Conservation (phyloP, 164 flowering plant genomes). For the Warburgia ugandensis region DNA sequence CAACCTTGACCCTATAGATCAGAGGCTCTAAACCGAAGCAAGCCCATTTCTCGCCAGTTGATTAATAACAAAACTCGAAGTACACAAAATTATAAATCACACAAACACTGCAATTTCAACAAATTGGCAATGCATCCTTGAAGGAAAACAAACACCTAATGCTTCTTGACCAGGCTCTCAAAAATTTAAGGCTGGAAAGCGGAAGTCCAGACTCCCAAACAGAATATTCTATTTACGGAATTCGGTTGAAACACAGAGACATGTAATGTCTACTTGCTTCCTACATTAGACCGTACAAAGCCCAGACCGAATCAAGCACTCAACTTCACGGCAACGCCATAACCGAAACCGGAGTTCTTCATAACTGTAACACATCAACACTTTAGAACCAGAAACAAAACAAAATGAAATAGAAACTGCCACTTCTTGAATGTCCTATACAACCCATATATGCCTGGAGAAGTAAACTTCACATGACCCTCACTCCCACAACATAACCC, state of each 20-base stretch:
- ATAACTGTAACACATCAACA: not conserved
- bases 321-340: not conserved
- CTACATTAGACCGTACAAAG: too few relatives aligned
- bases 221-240: not conserved
- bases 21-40: not conserved
- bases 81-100: not conserved
- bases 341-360: not conserved
- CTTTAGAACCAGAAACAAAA: not conserved
- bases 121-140: not conserved
- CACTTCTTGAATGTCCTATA: too few relatives aligned
- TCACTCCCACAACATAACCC: too few relatives aligned
- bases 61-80: not conserved
- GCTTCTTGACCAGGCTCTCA: not conserved
- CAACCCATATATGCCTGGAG: too few relatives aligned
- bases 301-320: too few relatives aligned
- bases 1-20: not conserved
- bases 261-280: too few relatives aligned
- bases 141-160: not conserved
- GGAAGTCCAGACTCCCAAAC: not conserved
- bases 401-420: too few relatives aligned
- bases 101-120: too few relatives aligned
- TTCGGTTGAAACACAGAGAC: too few relatives aligned
- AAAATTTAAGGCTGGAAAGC: not conserved
- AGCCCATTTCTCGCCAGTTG: not conserved
- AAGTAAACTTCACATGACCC: not conserved